Conservation (phyloP, 1,284 basidiomycete species). For the Microbotryum saponariae region DNA sequence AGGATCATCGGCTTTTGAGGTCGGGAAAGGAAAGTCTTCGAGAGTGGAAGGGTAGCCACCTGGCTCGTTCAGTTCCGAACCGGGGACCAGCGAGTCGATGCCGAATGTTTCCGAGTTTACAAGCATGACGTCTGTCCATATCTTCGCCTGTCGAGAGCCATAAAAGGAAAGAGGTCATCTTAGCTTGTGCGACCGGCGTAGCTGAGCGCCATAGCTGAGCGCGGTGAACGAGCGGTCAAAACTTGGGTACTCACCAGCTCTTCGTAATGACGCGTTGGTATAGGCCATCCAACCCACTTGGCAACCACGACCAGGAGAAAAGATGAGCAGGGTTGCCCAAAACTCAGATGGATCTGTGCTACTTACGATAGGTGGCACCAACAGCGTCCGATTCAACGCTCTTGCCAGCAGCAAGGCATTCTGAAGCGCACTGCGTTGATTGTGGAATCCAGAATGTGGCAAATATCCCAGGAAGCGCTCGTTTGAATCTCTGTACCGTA, state of each 20-base stretch:
- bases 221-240: no score
- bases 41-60: constrained; percentile 4
- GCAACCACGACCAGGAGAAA: constrained; percentile 19
- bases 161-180: no score
- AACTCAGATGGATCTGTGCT: not conserved
- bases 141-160: no score
- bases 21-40: constrained; percentile 4
- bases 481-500: not conserved
- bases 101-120: constrained; percentile 16
- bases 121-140: constrained; percentile 20
- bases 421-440: constrained; percentile 32
- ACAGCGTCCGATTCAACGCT: constrained; percentile 26
- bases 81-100: not conserved
- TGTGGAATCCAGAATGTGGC: constrained; percentile 36
- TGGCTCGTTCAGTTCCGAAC: constrained; percentile 9
- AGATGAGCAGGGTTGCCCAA: not conserved
- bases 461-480: constrained; percentile 17
- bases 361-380: not conserved
- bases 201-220: no score
- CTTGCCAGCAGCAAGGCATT: constrained; percentile 32
- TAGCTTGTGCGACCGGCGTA: no score
- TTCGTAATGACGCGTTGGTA: constrained; percentile 14
- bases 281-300: constrained; percentile 31
- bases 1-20: constrained; percentile 5
- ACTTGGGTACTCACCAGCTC: constrained; percentile 2